These are phyloP conservation scores for Arachnopeziza araneosa DNA, from an alignment of 2,329 filamentous ascomycete genomes.

Conservation along the genomic window DNA sequence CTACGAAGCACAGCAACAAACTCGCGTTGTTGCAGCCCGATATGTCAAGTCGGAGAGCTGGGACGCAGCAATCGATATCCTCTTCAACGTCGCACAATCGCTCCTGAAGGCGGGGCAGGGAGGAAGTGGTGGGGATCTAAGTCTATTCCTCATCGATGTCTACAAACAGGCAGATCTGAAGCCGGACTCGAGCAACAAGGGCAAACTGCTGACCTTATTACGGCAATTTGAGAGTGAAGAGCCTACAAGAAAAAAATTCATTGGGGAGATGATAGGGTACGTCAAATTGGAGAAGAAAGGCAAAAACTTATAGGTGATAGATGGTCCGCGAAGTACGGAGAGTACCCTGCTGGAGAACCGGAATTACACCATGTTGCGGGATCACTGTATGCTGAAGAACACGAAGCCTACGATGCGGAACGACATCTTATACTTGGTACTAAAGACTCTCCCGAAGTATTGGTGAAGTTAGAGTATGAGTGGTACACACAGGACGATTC, in stretches of 20 bases:
- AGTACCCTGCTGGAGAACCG: slow-evolving; percentile 85
- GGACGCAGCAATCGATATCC: slow-evolving; percentile 77
- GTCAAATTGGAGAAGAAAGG: slow-evolving; percentile 27
- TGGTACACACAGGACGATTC: slow-evolving; percentile 91
- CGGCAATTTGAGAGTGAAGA: slow-evolving; percentile 76
- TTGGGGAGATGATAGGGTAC: slow-evolving; percentile 75
- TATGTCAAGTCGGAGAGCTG: slow-evolving; percentile 88
- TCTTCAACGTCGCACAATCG: slow-evolving; percentile 76
- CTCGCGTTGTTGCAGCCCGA: slow-evolving; percentile 87
- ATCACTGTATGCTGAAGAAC: slow-evolving; percentile 83
- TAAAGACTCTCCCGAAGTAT: slow-evolving; percentile 74
- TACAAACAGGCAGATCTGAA: slow-evolving; percentile 81
- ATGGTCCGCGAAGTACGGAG: slow-evolving; percentile 82
- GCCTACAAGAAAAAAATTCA: slow-evolving; percentile 88
- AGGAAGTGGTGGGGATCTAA: slow-evolving; percentile 85
- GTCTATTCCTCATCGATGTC: slow-evolving; percentile 81
- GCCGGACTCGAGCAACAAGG: slow-evolving; percentile 69
- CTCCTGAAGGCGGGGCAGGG: slow-evolving; percentile 90
- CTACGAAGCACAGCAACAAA: slow-evolving; percentile 98
- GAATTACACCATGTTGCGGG: slow-evolving; percentile 92
- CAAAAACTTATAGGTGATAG: slow-evolving; percentile 32
- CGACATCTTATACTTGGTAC: slow-evolving; percentile 84
- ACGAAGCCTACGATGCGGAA: slow-evolving; percentile 90
- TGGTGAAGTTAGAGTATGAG: slow-evolving; percentile 79
- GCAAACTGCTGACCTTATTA: slow-evolving; percentile 70